A percentile compares a stretch with the other conserved stretches of the same genome.
These are phyloP conservation scores for Phytophthora palmivora DNA, from an alignment of 352 stramenopile genomes.

Conservation along the genomic window DNA sequence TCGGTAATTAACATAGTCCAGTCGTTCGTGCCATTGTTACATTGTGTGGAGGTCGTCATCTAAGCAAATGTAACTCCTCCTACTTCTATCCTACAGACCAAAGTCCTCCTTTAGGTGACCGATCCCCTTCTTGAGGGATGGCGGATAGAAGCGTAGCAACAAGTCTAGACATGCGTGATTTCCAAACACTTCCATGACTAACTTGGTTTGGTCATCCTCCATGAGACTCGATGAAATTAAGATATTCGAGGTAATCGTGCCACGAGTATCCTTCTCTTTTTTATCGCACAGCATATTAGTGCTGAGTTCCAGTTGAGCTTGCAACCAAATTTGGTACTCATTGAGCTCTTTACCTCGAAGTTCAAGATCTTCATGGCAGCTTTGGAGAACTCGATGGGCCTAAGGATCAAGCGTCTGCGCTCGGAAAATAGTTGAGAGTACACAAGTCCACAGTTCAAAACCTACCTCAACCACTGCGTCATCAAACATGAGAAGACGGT, in stretches of 20 bases:
- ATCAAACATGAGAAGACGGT: constrained; percentile 31
- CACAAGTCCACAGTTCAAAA: too few relatives aligned
- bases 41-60: neutral
- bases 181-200: constrained; percentile 5
- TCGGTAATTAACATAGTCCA: constrained; percentile 15
- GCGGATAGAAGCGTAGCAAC: neutral
- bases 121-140: neutral
- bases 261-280: constrained; percentile 10
- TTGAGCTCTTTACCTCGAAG: neutral
- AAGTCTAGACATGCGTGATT: constrained; percentile 4
- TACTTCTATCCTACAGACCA: too few relatives aligned
- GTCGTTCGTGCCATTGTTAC: constrained; percentile 4
- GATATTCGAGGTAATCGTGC: constrained; percentile 13
- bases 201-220: constrained; percentile 7
- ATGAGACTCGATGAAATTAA: constrained; percentile 18
- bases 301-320: constrained; percentile 3
- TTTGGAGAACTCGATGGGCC: too few relatives aligned
- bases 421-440: too few relatives aligned
- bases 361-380: neutral
- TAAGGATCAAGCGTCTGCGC: too few relatives aligned
- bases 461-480: too few relatives aligned
- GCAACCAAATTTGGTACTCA: constrained; percentile 3
- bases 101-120: too few relatives aligned
- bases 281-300: neutral
- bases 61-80: too few relatives aligned